A percentile compares a stretch with the other conserved stretches of the same genome.
phyloP scores from a whole-genome alignment of 129 eudicot species.

The Centrapalus pauciflorus region DNA sequence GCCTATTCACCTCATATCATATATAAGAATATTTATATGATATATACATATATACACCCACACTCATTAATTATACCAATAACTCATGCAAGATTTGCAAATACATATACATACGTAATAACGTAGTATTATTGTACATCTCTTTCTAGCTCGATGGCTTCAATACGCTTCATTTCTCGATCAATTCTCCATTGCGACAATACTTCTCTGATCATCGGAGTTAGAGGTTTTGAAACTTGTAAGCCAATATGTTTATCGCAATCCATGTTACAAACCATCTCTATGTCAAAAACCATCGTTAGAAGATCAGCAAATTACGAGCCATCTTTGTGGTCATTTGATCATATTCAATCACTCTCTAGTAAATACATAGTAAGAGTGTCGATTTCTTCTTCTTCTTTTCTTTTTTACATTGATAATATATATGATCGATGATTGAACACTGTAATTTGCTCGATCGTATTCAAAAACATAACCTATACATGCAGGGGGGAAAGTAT shows the following conservation, averaged over 20 bases:
- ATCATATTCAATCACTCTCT: neutral
- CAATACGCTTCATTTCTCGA: neutral
- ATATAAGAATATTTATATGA: no score
- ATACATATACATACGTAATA: no score
- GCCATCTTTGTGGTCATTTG: conserved; percentile 5
- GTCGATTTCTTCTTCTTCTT: neutral
- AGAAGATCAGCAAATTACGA: conserved; percentile 9
- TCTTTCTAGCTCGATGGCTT: neutral
- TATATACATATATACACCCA: no score
- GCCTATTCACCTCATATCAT: no score
- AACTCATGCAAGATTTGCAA: no score
- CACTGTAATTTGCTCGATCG: neutral
- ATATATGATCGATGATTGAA: neutral
- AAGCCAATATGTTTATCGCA: neutral
- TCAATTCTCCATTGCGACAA: neutral
- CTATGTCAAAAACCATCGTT: neutral
- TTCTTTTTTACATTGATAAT: neutral
- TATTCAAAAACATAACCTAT: neutral
- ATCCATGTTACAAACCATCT: neutral
- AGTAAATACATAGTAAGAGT: neutral
- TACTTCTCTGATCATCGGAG: neutral
- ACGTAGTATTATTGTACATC: neutral
- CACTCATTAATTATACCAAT: no score
- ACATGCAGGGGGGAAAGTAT: conserved; percentile 19
- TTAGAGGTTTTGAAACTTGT: neutral